Conservation (phyloP, 371 early-diverging fungal species). For the Syncephalis fuscata region DNA sequence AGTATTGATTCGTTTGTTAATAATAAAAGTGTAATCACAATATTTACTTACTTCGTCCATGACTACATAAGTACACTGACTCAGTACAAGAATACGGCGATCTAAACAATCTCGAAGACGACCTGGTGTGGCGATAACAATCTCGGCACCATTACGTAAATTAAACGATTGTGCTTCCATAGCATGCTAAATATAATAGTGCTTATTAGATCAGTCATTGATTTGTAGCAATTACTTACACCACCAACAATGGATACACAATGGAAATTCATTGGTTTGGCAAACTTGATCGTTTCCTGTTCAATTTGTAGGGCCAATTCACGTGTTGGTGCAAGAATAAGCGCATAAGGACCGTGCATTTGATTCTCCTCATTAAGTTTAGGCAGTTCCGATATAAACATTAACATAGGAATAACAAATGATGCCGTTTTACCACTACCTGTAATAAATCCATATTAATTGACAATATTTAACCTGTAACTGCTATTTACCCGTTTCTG, state of each 20-base stretch:
- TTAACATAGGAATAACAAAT: constrained; percentile 91
- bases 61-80: constrained; percentile 80
- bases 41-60: constrained; percentile 68
- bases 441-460: constrained; percentile 9
- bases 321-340: constrained; percentile 92
- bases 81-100: constrained; percentile 62
- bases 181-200: constrained; percentile 27
- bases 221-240: constrained; percentile 17
- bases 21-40: not conserved
- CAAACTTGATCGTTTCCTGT: constrained; percentile 73
- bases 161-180: constrained; percentile 73
- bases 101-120: constrained; percentile 82
- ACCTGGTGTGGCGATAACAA: constrained; percentile 97
- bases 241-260: constrained; percentile 91
- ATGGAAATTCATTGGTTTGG: constrained; percentile 55
- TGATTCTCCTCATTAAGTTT: constrained; percentile 50
- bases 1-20: too few species aligned
- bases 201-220: not conserved
- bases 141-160: constrained; percentile 75
- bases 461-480: too few species aligned
- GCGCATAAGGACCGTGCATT: constrained; percentile 77
- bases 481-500: constrained; percentile 90
- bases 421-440: constrained; percentile 93
- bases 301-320: constrained; percentile 94
- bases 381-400: constrained; percentile 68